Evolutionary conservation across 1,284 basidiomycete species (phyloP).

Genomic region (Moniliophthora roreri): DNA sequence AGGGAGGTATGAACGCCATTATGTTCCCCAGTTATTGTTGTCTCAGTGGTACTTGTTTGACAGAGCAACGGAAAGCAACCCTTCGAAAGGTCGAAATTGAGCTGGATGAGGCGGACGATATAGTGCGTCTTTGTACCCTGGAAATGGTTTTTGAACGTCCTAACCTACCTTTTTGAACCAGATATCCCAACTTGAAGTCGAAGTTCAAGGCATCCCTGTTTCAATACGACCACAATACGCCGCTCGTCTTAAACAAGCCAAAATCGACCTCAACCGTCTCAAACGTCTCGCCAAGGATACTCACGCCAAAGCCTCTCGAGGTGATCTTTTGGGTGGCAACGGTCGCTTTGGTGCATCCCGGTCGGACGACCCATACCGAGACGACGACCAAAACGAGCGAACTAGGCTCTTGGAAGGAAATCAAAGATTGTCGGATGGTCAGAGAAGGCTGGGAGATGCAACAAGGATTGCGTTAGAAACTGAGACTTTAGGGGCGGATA

Average conservation of each 20-base stretch:
- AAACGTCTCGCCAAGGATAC: constrained; percentile 75
- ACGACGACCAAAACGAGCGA: constrained; percentile 52
- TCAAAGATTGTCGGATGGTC: constrained; percentile 67
- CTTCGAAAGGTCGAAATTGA: constrained; percentile 87
- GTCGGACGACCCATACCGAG: constrained; percentile 74
- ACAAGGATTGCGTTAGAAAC: constrained; percentile 92
- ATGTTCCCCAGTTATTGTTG: background rate
- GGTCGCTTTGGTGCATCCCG: constrained; percentile 31
- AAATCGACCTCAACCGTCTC: constrained; percentile 67
- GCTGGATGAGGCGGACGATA: constrained; percentile 94
- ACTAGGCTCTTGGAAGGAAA: constrained; percentile 73
- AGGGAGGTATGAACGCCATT: constrained; percentile 46
- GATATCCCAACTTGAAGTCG: constrained; percentile 95
- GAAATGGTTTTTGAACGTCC: background rate
- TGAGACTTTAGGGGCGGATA: constrained; percentile 90
- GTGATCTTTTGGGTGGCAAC: constrained; percentile 47
- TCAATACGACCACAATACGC: constrained; percentile 74
- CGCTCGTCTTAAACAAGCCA: constrained; percentile 64
- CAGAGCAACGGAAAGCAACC: constrained; percentile 83
- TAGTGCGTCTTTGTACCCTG: too few relatives aligned
- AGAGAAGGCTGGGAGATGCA: constrained; percentile 74
- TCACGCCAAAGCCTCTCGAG: constrained; percentile 51
- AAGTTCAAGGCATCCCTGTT: constrained; percentile 89
- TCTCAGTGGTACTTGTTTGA: background rate
- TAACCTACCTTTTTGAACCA: constrained; percentile 26